Base-by-base conservation (phyloP, 2,329 filamentous ascomycete species). In the Paecilomyces fulvus region DNA sequence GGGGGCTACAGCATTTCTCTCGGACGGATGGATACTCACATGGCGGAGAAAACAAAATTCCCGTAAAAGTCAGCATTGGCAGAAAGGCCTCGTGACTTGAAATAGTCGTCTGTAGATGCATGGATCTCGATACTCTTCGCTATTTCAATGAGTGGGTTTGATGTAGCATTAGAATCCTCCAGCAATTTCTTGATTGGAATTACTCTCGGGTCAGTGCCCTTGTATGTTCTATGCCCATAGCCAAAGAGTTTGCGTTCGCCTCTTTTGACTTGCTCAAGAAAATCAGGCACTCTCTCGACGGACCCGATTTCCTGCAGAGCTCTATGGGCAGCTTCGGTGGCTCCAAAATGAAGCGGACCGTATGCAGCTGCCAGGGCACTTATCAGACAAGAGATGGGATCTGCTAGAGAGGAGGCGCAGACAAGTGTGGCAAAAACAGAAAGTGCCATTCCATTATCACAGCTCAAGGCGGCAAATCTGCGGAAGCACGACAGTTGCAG, bases 361-460 rank as follows among this genome's bases (percentile, higher is more conserved):
- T 82, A 81, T 0, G 79, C 79, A 0, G 80, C 75, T n/a, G 78
- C 77, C 4, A 80, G 74, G 0, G 80, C 78, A 0, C 80, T 70
- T 11, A 83, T 78, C 17, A 80, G 73, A 60, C 77, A 81, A 58
- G 69, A 70, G 73, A 83, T 66, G 0, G 81, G 80, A 61, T 84
- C 82, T 0, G 83, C 77, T 10, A 84, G 67, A 0, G 79, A 80
- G 55, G 77, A 81, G 7, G 81, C 80, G 20, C 83, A 80, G 56
- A 83, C 79, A 14, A 84, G 69, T 30, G 82, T 75, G 1, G 81
- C 79, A 1, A 81, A 80, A 0, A 80, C 83, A 1, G 79, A 80
- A 63, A 80, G 78, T 60, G 83, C 82, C 65, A 84, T 79, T 58
- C 83, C 82, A 63, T 84, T 81, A 61, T 84, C 82, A 1, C 80